These are phyloP conservation scores for Schrenkiella parvula DNA, from an alignment of 345 rosid species.

Conservation along the genomic window DNA sequence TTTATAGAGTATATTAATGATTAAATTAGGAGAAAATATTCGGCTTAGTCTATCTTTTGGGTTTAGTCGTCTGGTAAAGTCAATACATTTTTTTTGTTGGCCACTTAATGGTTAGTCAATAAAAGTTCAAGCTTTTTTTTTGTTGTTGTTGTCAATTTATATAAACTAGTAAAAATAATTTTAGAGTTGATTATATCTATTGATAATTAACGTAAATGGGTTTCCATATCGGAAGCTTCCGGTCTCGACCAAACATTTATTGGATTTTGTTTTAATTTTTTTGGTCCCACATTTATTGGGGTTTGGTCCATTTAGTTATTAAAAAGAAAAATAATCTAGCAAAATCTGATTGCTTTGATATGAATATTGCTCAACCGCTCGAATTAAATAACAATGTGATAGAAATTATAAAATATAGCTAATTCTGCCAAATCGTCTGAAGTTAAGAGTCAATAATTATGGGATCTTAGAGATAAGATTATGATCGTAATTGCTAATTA, in stretches of 20 bases:
- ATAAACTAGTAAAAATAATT: neutral
- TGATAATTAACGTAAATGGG: constrained; percentile 8
- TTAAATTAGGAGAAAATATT: neutral
- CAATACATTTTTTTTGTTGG: neutral
- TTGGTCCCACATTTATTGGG: constrained; percentile 21
- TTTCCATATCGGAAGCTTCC: constrained; percentile 12
- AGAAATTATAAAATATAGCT: neutral
- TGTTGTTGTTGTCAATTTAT: neutral
- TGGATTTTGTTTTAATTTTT: neutral
- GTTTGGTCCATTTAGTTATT: constrained; percentile 9
- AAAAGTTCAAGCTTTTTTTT: neutral
- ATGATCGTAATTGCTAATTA: constrained; percentile 7
- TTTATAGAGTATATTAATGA: constrained; percentile 16
- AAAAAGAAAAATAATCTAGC: constrained; percentile 8
- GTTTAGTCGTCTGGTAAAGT: neutral
- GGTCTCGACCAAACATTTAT: constrained; percentile 17
- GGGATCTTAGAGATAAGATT: constrained; percentile 21
- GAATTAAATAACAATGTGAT: constrained; percentile 18
- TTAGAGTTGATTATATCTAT: too few relatives aligned
- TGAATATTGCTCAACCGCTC: constrained; percentile 26
- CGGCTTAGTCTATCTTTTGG: neutral
- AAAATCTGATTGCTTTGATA: constrained; percentile 29
- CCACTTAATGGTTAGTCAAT: constrained; percentile 10
- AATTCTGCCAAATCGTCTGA: constrained; percentile 12
- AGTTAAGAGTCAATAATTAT: neutral